Percentiles rank a stretch among this genome's conserved stretches.
Conservation (phyloP, 176 grass and related monocot genomes). For the Aegilops sharonensis region DNA sequence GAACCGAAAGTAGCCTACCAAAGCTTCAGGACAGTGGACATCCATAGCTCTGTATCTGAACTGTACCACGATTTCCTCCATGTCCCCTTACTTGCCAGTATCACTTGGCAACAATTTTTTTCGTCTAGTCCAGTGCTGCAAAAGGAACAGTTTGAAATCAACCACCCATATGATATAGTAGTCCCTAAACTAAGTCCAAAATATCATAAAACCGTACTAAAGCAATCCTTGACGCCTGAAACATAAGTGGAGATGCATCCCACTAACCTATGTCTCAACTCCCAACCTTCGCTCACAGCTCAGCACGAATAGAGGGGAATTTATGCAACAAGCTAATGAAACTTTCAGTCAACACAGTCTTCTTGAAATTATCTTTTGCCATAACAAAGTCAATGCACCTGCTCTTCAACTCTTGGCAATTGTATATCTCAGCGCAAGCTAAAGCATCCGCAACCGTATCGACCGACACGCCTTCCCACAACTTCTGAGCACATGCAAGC, state of each 20-base stretch:
- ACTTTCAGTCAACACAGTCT: slow-evolving; percentile 20
- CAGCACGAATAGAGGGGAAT: background rate
- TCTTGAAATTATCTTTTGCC: slow-evolving; percentile 29
- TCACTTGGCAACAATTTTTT: background rate
- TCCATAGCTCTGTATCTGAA: background rate
- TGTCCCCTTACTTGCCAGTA: background rate
- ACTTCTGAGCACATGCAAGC: slow-evolving; percentile 37
- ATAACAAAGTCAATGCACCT: slow-evolving; percentile 50
- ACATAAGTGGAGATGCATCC: background rate
- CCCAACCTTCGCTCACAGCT: background rate
- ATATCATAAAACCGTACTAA: background rate
- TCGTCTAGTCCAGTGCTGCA: background rate
- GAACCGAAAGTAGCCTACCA: background rate
- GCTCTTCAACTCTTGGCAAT: slow-evolving; percentile 42
- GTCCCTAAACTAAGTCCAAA: background rate
- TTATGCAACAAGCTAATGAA: background rate
- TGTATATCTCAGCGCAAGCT: slow-evolving; percentile 48
- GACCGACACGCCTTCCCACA: slow-evolving; percentile 25
- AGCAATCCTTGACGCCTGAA: background rate
- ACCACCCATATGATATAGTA: background rate
- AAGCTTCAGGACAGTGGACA: too few species aligned
- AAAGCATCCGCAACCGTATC: slow-evolving; percentile 33
- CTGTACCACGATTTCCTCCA: background rate
- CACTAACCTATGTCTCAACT: background rate
- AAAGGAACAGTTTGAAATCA: background rate